A percentile compares a stretch with the other conserved stretches of the same genome.
Conservation (phyloP, 139 green algal genomes). For the Micractinium sp. region DNA sequence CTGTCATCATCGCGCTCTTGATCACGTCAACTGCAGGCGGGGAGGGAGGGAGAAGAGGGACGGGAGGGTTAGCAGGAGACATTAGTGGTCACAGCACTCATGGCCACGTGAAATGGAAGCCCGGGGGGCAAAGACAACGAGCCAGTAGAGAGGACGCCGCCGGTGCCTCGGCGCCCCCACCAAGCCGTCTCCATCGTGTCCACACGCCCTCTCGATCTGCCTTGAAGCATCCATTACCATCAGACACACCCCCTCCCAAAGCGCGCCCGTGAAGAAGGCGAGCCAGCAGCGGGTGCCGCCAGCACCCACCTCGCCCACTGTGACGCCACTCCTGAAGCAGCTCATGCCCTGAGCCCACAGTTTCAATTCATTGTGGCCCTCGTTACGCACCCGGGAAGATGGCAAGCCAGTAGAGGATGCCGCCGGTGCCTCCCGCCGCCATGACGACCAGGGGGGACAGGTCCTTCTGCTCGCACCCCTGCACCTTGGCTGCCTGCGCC, state of each 20-base stretch:
- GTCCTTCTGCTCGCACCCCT: slow-evolving; percentile 43
- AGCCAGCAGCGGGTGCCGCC: neutral
- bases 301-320: too few relatives aligned
- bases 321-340: too few relatives aligned
- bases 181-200: too few relatives aligned
- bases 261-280: neutral
- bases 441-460: slow-evolving; percentile 33
- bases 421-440: slow-evolving; percentile 70
- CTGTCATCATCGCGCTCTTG: slow-evolving; percentile 91
- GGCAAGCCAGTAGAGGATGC: slow-evolving; percentile 85
- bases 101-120: too few relatives aligned
- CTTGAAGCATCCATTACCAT: too few relatives aligned
- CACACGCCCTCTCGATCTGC: too few relatives aligned
- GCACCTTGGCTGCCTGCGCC: slow-evolving; percentile 49
- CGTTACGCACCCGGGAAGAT: slow-evolving; percentile 76
- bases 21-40: slow-evolving; percentile 80
- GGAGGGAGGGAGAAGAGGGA: neutral
- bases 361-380: neutral
- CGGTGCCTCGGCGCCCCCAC: too few relatives aligned
- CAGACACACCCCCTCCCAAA: neutral
- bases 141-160: neutral
- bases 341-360: neutral
- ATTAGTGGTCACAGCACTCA: too few relatives aligned
- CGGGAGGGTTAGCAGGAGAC: too few relatives aligned
- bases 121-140: too few relatives aligned